A percentile compares a stretch with the other conserved stretches of the same genome.
These are phyloP conservation scores for Flaveria brownii DNA, from an alignment of 129 eudicot species.

Conservation along the genomic window DNA sequence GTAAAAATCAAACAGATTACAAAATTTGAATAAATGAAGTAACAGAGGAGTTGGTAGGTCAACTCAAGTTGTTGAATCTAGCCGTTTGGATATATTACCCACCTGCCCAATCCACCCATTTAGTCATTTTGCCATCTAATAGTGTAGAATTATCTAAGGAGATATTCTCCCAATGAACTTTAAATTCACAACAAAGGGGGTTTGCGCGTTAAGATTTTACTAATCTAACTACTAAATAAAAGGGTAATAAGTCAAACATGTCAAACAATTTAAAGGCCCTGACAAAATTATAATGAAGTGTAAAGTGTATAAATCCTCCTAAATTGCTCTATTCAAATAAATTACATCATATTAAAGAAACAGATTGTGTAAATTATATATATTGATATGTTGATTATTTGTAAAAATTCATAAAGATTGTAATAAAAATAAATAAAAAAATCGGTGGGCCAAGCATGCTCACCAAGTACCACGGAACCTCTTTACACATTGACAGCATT, in stretches of 20 bases:
- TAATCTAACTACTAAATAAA: background rate
- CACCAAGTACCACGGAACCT: conserved; percentile 97
- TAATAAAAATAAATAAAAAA: background rate
- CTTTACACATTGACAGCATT: conserved; percentile 86
- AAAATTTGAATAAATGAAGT: background rate
- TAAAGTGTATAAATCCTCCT: background rate
- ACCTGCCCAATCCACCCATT: background rate
- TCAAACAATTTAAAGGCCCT: conserved; percentile 2
- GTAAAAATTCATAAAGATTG: background rate
- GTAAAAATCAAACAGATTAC: background rate
- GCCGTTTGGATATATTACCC: background rate
- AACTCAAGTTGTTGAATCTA: background rate
- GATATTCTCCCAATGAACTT: background rate
- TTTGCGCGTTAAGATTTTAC: background rate
- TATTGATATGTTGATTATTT: background rate
- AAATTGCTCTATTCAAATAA: conserved; percentile 7
- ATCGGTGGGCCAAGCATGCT: conserved; percentile 25
- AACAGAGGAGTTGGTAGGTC: background rate
- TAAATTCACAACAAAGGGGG: conserved; percentile 11
- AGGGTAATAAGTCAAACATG: background rate
- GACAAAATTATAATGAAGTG: background rate
- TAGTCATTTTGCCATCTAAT: conserved; percentile 5
- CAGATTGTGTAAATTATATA: background rate
- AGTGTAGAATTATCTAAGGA: background rate
- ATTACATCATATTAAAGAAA: background rate